Evolutionary conservation across 768 basidiomycete species (phyloP), one percentile per base, ranked within the genome.

Genomic region (Tricholoma sp.): DNA sequence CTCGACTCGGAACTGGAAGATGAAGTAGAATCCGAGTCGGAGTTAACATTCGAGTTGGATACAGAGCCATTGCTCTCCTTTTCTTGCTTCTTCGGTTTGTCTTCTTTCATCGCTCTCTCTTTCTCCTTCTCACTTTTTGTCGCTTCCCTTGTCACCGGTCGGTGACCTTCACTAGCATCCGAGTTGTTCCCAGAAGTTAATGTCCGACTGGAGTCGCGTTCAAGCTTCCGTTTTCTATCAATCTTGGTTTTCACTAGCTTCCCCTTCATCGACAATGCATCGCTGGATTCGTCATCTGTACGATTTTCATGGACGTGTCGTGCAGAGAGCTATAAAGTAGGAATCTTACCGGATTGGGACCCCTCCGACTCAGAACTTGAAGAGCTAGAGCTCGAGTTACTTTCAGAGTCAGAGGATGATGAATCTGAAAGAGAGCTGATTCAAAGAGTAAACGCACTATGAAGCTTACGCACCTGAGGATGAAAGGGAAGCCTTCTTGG

Each of bases 231-330:
- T 55, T 50, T 39, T 50, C 27, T 18, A 29, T 50, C 8, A 31
- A 51, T 39, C 56, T 57, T 32, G 37, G 46, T 46, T 50, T 61
- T 61, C 9, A 49, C 41, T 6, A 37, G 49, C 46, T 59, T 60
- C 57, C 46, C 54, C 43, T 62, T 57, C 12, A 37, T 56, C 1
- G 53, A 21, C 3, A 52, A 55, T 14, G 69, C 57, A 57, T 76
- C 71, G 53, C 71, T 76, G 12, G 72, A 74, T 60, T 77, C 72
- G 45, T 77, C 72, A 57, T 70, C 72, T 73, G 53, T 14, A 55
- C 56, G 55, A 52, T 27, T n/a, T 41, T 18, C 32, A 47, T 22
- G 5, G 24, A 32, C 29, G 58, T 67, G 55, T 18, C 27, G 9
- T 18, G 18, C 45, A 22, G 24, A 24, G 5, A 24, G 4, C 11